Evolutionary conservation across 1,284 basidiomycete genomes (phyloP), one percentile per base, ranked within the genome.

Genomic region (Polyporus tsugae): DNA sequence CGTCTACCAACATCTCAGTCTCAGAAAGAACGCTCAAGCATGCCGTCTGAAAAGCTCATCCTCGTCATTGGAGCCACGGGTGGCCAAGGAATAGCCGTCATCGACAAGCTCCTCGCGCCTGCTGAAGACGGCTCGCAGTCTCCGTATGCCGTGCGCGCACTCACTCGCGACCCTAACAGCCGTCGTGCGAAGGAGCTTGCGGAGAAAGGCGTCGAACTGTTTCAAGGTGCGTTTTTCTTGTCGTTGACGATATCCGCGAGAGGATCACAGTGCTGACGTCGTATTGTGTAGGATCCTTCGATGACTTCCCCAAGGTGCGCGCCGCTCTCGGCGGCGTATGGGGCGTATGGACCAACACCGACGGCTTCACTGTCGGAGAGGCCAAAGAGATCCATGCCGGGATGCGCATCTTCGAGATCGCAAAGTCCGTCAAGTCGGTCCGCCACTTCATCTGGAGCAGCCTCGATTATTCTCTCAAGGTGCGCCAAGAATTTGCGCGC

Each of bases 1-100:
- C 19, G 3, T 25, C n/a, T 17, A 17, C 19, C 35, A 41, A 22
- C 36, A 25, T 29, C 1, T 29, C 38, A 25, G 11, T 46, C 46
- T 22, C 33, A 35, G 29, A 38, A 35, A 35, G 29, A 38, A 19
- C 35, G 15, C 22, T 59, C 22, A 4, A 25, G 17, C 2, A 59
- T 59, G 58, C 4, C 60, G 1, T n/a, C 52, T 41, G 75, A 78
- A 72, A 85, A 85, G 75, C 72, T 83, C 70, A 85, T 87, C 70
- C 81, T 86, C 63, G 84, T 87, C 65, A 80, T 87, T 44, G 85
- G 86, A 55, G 86, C 83, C 2, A 87, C 86, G 22, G 85, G 86
- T 60, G 83, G 82, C 3, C 86, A 87, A 69, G 86, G 86, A n/a
- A 72, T 83, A 52, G 80, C 82, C 29, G 82, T 86, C 66, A 79